Evolutionary conservation across 768 basidiomycete species (phyloP).

Genomic region (Amanita molliuscula): DNA sequence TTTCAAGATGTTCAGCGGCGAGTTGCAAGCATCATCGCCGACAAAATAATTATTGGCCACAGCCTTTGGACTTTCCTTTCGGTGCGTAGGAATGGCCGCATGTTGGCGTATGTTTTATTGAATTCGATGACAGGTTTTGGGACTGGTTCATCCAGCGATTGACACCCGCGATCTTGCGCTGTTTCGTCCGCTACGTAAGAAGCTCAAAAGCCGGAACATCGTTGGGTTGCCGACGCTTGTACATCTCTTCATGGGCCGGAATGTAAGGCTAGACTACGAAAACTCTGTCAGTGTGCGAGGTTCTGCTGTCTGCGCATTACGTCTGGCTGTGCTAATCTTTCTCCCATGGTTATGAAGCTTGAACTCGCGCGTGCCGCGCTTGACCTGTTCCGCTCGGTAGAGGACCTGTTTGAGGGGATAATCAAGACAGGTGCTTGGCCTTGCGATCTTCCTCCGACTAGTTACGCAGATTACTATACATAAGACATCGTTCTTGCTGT

Average conservation of each 20-base stretch:
- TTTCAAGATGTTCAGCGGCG: constrained; percentile 37
- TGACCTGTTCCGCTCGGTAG: constrained; percentile 42
- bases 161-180: constrained; percentile 46
- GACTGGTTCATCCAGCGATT: constrained; percentile 38
- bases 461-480: constrained; percentile 23
- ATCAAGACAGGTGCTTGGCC: constrained; percentile 40
- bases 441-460: constrained; percentile 31
- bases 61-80: constrained; percentile 43
- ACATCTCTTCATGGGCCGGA: constrained; percentile 32
- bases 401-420: constrained; percentile 36
- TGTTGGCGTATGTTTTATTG: background rate
- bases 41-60: constrained; percentile 48
- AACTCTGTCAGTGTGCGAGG: constrained; percentile 31
- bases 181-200: constrained; percentile 39
- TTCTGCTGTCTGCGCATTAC: constrained; percentile 6
- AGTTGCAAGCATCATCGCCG: constrained; percentile 29
- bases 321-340: constrained; percentile 6
- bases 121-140: constrained; percentile 30
- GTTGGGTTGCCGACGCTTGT: constrained; percentile 32
- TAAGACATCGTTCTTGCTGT: constrained; percentile 7
- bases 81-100: constrained; percentile 18
- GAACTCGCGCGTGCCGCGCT: constrained; percentile 40
- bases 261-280: constrained; percentile 30
- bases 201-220: constrained; percentile 24
- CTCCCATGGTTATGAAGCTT: constrained; percentile 21